Conservation (phyloP, 176 grass and related monocot genomes). For the Phoenix dactylifera region DNA sequence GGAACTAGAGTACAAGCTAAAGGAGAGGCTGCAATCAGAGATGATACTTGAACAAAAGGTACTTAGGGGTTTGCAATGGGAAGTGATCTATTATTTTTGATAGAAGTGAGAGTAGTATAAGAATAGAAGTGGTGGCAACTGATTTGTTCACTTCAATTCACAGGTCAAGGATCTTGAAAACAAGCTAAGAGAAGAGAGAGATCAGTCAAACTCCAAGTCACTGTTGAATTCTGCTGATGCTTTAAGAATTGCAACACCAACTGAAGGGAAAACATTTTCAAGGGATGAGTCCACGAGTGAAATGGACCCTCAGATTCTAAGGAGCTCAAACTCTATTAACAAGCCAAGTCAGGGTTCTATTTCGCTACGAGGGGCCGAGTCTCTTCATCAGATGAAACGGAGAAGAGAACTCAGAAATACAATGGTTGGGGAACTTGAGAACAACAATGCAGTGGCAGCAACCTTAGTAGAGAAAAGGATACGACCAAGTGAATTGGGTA, state of each 20-base stretch:
- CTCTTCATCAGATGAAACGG: slow-evolving; percentile 50
- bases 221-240: slow-evolving; percentile 13
- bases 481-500: slow-evolving; percentile 27
- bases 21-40: slow-evolving; percentile 47
- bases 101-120: background rate
- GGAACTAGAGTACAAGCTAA: slow-evolving; percentile 53
- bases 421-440: slow-evolving; percentile 42
- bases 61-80: background rate
- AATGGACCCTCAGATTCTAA: slow-evolving; percentile 44
- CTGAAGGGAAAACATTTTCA: slow-evolving; percentile 8
- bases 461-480: slow-evolving; percentile 43
- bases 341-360: slow-evolving; percentile 26
- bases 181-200: slow-evolving; percentile 24
- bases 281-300: slow-evolving; percentile 33
- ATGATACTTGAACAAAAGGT: slow-evolving; percentile 53
- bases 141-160: slow-evolving; percentile 13
- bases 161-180: slow-evolving; percentile 66
- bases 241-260: slow-evolving; percentile 23
- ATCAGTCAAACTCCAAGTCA: slow-evolving; percentile 4
- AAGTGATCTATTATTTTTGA: too few species aligned
- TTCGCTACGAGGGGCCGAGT: slow-evolving; percentile 20
- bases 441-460: slow-evolving; percentile 4
- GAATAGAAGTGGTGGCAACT: background rate
- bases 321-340: slow-evolving; percentile 40
- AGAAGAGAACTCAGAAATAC: slow-evolving; percentile 34